A percentile compares a stretch with the other conserved stretches of the same genome.
Conservation (phyloP, 257 asterid genomes). For the Gentiana straminea region DNA sequence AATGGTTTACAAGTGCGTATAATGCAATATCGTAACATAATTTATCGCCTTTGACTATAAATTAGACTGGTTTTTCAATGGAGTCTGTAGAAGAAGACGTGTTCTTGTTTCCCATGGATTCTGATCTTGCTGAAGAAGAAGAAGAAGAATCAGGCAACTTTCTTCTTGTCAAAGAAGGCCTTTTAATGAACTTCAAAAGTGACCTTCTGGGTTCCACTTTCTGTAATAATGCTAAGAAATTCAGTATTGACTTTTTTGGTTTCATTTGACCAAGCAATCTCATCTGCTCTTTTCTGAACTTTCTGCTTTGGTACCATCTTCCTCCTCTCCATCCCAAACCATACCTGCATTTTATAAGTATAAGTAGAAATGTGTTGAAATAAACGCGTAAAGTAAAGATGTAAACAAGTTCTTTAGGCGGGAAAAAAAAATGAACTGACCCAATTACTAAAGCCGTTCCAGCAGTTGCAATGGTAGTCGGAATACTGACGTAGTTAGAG, state of each 20-base stretch:
- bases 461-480: constrained; percentile 86
- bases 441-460: constrained; percentile 81
- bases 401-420: no score
- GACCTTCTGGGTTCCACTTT: constrained; percentile 53
- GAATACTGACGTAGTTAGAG: constrained; percentile 53
- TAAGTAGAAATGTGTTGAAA: neutral
- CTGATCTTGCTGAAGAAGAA: constrained; percentile 24
- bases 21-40: no score
- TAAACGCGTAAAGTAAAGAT: neutral
- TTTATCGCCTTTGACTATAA: neutral
- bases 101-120: constrained; percentile 12
- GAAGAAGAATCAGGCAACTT: constrained; percentile 18
- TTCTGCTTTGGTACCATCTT: constrained; percentile 51
- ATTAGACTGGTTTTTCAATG: neutral
- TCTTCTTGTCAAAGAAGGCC: constrained; percentile 44
- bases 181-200: constrained; percentile 51
- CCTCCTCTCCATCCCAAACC: constrained; percentile 92
- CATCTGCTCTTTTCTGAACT: constrained; percentile 62
- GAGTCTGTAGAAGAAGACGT: neutral
- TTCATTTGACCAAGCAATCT: constrained; percentile 52
- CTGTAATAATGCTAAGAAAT: constrained; percentile 41
- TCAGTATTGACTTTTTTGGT: constrained; percentile 59
- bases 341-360: constrained; percentile 34
- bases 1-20: no score
- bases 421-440: constrained; percentile 26